Conservation (phyloP, 192 early-diverging fungal species). For the Backusella luteola region DNA sequence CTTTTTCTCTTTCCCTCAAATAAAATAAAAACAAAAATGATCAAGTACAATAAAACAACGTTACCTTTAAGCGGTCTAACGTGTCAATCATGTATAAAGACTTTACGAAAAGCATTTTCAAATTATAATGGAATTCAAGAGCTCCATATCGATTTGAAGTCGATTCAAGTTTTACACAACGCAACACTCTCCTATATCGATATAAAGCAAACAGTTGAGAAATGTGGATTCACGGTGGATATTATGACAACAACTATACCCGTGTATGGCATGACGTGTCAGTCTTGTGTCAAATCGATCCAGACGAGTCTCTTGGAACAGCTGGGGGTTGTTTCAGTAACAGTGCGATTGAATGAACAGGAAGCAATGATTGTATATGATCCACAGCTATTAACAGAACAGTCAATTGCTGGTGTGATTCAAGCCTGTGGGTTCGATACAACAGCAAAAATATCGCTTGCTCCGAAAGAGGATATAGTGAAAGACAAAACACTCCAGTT, state of each 20-base stretch:
- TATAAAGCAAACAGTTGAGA: constrained; percentile 57
- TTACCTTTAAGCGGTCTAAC: constrained; percentile 67
- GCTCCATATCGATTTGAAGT: constrained; percentile 20
- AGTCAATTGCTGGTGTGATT: constrained; percentile 29
- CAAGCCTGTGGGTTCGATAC: constrained; percentile 50
- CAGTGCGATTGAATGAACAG: neutral
- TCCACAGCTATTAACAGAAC: constrained; percentile 52
- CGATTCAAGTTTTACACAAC: constrained; percentile 16
- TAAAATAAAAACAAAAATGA: neutral
- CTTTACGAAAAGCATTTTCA: constrained; percentile 59
- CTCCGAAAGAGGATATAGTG: constrained; percentile 44
- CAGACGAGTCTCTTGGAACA: constrained; percentile 49
- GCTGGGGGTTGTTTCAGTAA: constrained; percentile 36
- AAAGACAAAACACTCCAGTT: constrained; percentile 55
- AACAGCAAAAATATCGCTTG: constrained; percentile 50
- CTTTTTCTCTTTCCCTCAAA: neutral
- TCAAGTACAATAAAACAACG: neutral
- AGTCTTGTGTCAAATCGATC: constrained; percentile 75
- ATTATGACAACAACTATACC: constrained; percentile 15
- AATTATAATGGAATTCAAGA: constrained; percentile 8
- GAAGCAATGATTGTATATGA: constrained; percentile 27
- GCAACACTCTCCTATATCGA: constrained; percentile 27
- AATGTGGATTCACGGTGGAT: constrained; percentile 64
- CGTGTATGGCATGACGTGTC: constrained; percentile 85
- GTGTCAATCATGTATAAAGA: constrained; percentile 78